These are phyloP conservation scores for Huntiella savannae DNA, from an alignment of 2,329 filamentous ascomycete genomes.

Conservation along the genomic window DNA sequence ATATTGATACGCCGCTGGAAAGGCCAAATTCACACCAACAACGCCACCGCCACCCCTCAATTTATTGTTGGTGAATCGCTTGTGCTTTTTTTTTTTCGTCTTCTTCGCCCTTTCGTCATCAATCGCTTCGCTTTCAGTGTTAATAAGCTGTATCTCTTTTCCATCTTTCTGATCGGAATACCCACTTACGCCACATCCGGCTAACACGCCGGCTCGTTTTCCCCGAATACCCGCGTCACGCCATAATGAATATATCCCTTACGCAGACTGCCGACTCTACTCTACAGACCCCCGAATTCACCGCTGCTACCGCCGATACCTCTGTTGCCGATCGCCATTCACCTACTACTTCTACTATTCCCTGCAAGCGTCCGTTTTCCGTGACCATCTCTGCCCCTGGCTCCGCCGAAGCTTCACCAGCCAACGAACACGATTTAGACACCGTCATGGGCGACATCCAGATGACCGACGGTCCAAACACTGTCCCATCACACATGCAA, in stretches of 20 bases:
- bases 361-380: slow-evolving; percentile 9
- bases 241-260: slow-evolving; percentile 10
- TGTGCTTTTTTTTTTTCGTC: too few relatives aligned
- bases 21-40: too few relatives aligned
- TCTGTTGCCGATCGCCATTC: neutral
- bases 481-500: neutral
- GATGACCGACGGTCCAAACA: slow-evolving; percentile 4
- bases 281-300: neutral
- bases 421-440: neutral
- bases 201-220: slow-evolving; percentile 2
- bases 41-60: too few relatives aligned
- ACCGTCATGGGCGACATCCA: slow-evolving; percentile 7
- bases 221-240: neutral
- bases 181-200: too few relatives aligned
- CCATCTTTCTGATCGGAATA: too few relatives aligned
- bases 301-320: neutral
- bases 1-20: too few relatives aligned
- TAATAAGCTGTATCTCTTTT: too few relatives aligned
- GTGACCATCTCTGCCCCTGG: neutral
- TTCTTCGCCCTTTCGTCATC: too few relatives aligned
- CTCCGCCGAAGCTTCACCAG: neutral
- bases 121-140: too few relatives aligned
- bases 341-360: slow-evolving; percentile 5
- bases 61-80: too few relatives aligned
- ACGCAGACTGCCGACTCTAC: slow-evolving; percentile 8